These are phyloP conservation scores for Cladosporium velox DNA, from an alignment of 2,329 filamentous ascomycete species.

Conservation along the genomic window DNA sequence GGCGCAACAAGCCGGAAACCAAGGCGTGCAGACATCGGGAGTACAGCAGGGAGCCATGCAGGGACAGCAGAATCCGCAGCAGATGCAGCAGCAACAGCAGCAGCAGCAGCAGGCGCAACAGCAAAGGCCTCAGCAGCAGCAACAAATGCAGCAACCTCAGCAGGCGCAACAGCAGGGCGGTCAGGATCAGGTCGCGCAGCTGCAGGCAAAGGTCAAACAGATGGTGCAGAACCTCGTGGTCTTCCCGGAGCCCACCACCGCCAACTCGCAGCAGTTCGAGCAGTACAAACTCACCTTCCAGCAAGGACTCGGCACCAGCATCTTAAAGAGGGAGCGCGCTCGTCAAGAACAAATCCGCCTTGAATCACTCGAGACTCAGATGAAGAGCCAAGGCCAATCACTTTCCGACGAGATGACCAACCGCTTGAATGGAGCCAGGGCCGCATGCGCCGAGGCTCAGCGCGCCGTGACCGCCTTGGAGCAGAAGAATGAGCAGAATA, in stretches of 20 bases:
- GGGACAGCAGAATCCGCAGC: slow-evolving; percentile 25
- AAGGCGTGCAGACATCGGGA: slow-evolving; percentile 15
- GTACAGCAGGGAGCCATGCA: slow-evolving; percentile 16
- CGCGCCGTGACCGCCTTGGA: slow-evolving; percentile 11
- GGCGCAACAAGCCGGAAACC: neutral
- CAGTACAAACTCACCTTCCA: slow-evolving; percentile 21
- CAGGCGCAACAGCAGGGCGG: slow-evolving; percentile 29
- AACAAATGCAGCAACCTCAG: slow-evolving; percentile 20
- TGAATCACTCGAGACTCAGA: slow-evolving; percentile 11
- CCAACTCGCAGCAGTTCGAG: slow-evolving; percentile 22
- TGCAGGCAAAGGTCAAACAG: slow-evolving; percentile 22
- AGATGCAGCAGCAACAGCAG: slow-evolving; percentile 21
- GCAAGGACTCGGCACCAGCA: slow-evolving; percentile 12
- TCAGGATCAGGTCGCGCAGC: slow-evolving; percentile 20
- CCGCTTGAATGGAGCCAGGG: slow-evolving; percentile 9
- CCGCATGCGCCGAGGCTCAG: slow-evolving; percentile 1
- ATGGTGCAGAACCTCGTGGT: slow-evolving; percentile 26
- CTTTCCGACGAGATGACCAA: slow-evolving; percentile 3
- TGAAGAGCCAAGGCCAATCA: slow-evolving; percentile 8
- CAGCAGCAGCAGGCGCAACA: slow-evolving; percentile 18
- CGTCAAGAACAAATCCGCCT: slow-evolving; percentile 9
- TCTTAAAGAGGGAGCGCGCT: slow-evolving; percentile 19
- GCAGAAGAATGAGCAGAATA: slow-evolving; percentile 21
- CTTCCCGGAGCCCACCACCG: slow-evolving; percentile 21
- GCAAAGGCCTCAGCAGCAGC: slow-evolving; percentile 9